phyloP scores from a whole-genome alignment of 768 basidiomycete genomes.

The Mycena galopus region DNA sequence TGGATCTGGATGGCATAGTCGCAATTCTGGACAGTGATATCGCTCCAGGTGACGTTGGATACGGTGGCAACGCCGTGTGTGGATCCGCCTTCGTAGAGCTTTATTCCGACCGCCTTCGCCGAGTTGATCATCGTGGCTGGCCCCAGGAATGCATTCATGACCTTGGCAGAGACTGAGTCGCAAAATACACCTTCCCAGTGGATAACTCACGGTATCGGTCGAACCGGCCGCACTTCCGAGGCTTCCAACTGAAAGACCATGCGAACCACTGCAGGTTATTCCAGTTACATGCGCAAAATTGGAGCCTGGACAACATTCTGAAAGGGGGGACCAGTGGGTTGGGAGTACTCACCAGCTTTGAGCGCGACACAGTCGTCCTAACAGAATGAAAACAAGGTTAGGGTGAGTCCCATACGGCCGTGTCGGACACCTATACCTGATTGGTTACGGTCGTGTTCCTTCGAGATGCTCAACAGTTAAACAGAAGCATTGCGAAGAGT shows the following conservation, averaged over 20 bases:
- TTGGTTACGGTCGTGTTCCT: constrained; percentile 43
- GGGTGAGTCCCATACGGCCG: too few species aligned
- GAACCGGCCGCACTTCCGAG: constrained; percentile 35
- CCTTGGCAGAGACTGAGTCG: constrained; percentile 25
- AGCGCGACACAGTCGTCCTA: constrained; percentile 50
- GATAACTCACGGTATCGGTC: constrained; percentile 31
- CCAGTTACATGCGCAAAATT: constrained; percentile 44
- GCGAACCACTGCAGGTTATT: constrained; percentile 49
- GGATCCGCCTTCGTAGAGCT: constrained; percentile 46
- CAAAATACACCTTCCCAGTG: neutral
- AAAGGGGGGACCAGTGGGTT: too few species aligned
- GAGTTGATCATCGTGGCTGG: constrained; percentile 48
- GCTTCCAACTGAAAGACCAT: constrained; percentile 48
- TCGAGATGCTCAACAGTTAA: neutral
- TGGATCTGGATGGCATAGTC: constrained; percentile 51
- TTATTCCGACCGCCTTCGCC: constrained; percentile 49
- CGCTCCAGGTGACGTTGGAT: constrained; percentile 46
- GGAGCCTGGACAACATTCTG: constrained; percentile 29
- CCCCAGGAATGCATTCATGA: constrained; percentile 44
- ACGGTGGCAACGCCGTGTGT: constrained; percentile 48
- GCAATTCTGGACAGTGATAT: constrained; percentile 46
- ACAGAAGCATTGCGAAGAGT: too few species aligned
- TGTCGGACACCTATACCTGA: constrained; percentile 31
- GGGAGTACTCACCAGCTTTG: constrained; percentile 38
- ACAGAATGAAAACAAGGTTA: neutral